Conservation (phyloP, 2,329 filamentous ascomycete species). For the Aquanectria penicillioides region DNA sequence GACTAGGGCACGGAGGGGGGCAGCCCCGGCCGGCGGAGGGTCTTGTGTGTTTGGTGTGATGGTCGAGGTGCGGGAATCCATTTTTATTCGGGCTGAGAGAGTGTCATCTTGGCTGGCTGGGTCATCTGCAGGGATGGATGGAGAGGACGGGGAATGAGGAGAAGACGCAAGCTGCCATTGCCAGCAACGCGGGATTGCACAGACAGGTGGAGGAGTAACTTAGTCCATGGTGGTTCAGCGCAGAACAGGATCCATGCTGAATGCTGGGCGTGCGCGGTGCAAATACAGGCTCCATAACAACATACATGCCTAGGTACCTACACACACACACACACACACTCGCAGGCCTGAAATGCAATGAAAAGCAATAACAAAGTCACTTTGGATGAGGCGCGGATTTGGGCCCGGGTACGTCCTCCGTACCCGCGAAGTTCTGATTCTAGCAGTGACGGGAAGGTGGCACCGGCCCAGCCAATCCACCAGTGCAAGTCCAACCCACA, state of each 20-base stretch:
- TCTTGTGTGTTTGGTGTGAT: conserved; percentile 18
- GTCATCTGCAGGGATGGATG: conserved; percentile 16
- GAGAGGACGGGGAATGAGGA: neutral
- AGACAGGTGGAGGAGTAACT: too few relatives aligned
- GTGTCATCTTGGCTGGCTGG: conserved; percentile 5
- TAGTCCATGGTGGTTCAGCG: conserved; percentile 7
- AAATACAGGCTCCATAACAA: too few relatives aligned
- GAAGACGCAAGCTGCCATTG: too few relatives aligned
- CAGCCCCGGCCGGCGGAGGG: conserved; percentile 3
- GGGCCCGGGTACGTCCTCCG: conserved; percentile 7
- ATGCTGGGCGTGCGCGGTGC: too few relatives aligned
- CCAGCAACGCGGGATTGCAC: too few relatives aligned
- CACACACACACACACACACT: too few relatives aligned
- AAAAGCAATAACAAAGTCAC: conserved; percentile 9
- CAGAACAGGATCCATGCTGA: too few relatives aligned
- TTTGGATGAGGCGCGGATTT: conserved; percentile 2
- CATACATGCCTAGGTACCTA: too few relatives aligned
- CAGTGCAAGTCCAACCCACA: conserved; percentile 1
- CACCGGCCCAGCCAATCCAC: conserved; percentile 12
- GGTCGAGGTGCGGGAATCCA: conserved; percentile 15
- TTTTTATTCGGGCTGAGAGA: conserved; percentile 20
- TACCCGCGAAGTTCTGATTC: neutral
- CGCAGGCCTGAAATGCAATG: neutral
- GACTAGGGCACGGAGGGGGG: neutral
- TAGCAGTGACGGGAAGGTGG: conserved; percentile 5